A percentile compares a stretch with the other conserved stretches of the same genome.
Evolutionary conservation across 257 asterid genomes (phyloP).

Genomic region (Solanum bulbocastanum): DNA sequence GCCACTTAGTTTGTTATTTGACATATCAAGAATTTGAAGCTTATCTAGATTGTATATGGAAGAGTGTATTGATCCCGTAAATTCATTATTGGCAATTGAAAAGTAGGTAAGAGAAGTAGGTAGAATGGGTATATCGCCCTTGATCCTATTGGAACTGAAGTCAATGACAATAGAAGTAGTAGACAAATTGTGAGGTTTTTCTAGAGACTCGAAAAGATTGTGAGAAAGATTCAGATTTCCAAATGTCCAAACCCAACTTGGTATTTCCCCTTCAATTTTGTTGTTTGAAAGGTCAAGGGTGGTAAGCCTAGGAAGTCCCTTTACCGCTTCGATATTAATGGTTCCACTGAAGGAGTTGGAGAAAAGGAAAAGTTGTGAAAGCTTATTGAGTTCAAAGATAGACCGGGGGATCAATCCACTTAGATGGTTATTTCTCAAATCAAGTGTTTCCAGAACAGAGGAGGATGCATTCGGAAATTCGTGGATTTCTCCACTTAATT

Average conservation of each 20-base stretch:
- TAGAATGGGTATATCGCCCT: conserved; percentile 13
- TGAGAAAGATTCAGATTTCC: conserved; percentile 17
- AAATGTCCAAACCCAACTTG: conserved; percentile 30
- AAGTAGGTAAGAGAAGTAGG: conserved; percentile 1
- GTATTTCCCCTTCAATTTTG: conserved; percentile 18
- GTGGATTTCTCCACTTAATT: not conserved
- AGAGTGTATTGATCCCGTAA: not conserved
- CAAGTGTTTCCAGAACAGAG: not conserved
- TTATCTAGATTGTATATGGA: not conserved
- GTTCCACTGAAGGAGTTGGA: conserved; percentile 16
- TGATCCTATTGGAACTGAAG: conserved; percentile 21
- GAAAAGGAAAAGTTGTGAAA: conserved; percentile 5
- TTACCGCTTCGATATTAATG: conserved; percentile 6
- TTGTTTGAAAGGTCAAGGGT: conserved; percentile 20
- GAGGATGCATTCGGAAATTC: not conserved
- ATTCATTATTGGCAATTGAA: not conserved
- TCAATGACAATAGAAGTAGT: not conserved
- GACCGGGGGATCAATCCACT: conserved; percentile 12
- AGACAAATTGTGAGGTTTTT: conserved; percentile 5
- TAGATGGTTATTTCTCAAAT: conserved; percentile 9
- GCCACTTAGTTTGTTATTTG: not conserved
- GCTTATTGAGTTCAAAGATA: conserved; percentile 5
- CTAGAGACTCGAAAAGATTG: conserved; percentile 15
- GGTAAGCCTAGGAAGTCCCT: not conserved
- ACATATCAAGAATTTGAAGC: not conserved